Evolutionary conservation across 305 asterid species (phyloP), one percentile per base, ranked within the genome.

Genomic region (Nicotiana rustica): DNA sequence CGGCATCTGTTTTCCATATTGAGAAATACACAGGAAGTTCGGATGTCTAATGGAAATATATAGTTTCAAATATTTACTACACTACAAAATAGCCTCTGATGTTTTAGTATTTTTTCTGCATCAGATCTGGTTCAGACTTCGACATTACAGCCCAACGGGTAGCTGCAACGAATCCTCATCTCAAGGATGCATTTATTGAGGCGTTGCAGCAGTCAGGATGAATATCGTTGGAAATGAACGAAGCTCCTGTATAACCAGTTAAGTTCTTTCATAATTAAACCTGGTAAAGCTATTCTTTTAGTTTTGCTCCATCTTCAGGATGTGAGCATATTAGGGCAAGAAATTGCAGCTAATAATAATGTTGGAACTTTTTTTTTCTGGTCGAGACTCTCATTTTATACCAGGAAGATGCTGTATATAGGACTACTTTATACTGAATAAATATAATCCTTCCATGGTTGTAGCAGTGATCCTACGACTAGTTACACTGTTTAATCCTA

Each of bases 91-190:
- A 21, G 78, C 1, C 61, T 44, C 15, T 49, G 38, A 25, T 49
- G 4, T 6, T 19, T 25, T 25, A 25, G 1, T 73, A 3, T 61
- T 73, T 59, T 19, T 25, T 80, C 10, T 19, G 84, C 52, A 75
- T 79, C 92, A 96, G 98, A 41, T 92, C 97, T 2, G 99, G 98
- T 47, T 87, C 82, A 81, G 91, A 91, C 33, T 94, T 96, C 41
- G 96, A 94, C 81, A 86, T 94, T 84, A 91, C 96, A 21, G 57
- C 98, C 47, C 98, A 91, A 86, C 89, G 97, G 56, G 81, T 96
- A 75, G 99, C 99, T 56, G 98, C 97, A 56, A 88, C 97, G 0
- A 96, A 93, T 82, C 90, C 94, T 66, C 86, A 83, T 66, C 88
- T 96, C 57, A 94, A 93, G 90, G 92, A 91, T 14, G 96, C 90